A percentile compares a stretch with the other conserved stretches of the same genome.
These are phyloP conservation scores for Ulmus americana DNA, from an alignment of 331 rosid genomes.

Conservation along the genomic window DNA sequence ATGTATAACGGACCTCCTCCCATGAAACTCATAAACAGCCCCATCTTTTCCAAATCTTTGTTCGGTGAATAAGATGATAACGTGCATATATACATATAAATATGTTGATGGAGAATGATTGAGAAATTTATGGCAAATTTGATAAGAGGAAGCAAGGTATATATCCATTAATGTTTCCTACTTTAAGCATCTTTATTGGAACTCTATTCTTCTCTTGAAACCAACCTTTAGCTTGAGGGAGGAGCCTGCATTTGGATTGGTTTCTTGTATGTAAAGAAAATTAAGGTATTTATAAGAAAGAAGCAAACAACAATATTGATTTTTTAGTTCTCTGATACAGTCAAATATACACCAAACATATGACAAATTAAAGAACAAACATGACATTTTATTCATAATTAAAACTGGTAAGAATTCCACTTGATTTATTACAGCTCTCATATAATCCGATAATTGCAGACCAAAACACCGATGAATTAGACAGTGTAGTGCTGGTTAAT, in stretches of 20 bases:
- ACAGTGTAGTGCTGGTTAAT: constrained; percentile 64
- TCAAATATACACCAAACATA: no score
- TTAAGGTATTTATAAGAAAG: no score
- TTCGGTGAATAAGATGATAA: constrained; percentile 1
- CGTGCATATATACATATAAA: constrained; percentile 1
- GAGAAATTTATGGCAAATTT: neutral
- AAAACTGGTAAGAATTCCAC: neutral
- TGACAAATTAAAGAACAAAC: neutral
- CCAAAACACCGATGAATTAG: constrained; percentile 8
- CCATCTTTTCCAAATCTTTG: constrained; percentile 34
- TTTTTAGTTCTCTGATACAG: no score
- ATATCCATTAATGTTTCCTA: neutral
- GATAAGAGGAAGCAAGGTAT: constrained; percentile 49
- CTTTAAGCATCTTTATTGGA: neutral
- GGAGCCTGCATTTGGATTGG: neutral
- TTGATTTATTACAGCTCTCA: neutral
- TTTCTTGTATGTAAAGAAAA: neutral
- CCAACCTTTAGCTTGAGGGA: constrained; percentile 15
- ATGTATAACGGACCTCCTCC: constrained; percentile 29
- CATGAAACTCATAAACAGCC: constrained; percentile 41
- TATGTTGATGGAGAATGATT: neutral
- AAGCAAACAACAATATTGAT: no score
- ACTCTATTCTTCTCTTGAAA: constrained; percentile 41
- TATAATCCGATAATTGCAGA: neutral
- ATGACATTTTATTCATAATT: neutral